Base-by-base conservation (phyloP, 2,329 filamentous ascomycete genomes). In the Periconia sp. region DNA sequence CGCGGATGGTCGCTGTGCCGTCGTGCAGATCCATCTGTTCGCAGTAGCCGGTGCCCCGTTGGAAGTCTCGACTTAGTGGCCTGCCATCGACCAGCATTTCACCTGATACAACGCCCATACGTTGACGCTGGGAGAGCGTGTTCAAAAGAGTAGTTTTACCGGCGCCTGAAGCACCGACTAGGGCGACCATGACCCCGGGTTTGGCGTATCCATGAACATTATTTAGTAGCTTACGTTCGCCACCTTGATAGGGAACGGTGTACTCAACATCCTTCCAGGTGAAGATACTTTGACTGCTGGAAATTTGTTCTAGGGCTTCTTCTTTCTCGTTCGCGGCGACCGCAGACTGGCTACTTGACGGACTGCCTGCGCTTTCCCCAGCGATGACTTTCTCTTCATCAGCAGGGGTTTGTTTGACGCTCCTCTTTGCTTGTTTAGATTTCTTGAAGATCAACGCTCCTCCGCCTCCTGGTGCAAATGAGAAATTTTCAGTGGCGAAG, bases 101-200 rank as follows among this genome's bases (percentile, higher is more conserved):
- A 10, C 87, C 87, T n/a, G 72, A 70, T 2, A 87, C 76, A 9
- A 86, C 77, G 43, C 86, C 85, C 40, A 75, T 78, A 12, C 75
- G 84, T 63, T 90, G 85, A 3, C 89, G 81, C 59, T 92, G 87
- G 0, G 88, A 84, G 2, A 88, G 71, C 0, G 87, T 89, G 66
- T 94, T 91, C 13, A 95, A 76, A 0, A 95, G 73, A 0, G 89
- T 94, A 0, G 88, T 92, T 71, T 95, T 95, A 10, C 89, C 90
- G 7, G 90, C 89, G 1, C 86, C 86, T 0, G 86, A 89, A 2
- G 87, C 87, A 40, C 90, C 90, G 77, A 94, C 89, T 1, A 95
- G 74, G 0, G 89, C 89, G 30, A 89, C 84, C 80, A 95, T 85
- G 13, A 87, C 71, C 13, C 89, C 89, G 1, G 89, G 89, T 59